phyloP scores from a whole-genome alignment of 768 basidiomycete genomes.

The Amanita exitialis region DNA sequence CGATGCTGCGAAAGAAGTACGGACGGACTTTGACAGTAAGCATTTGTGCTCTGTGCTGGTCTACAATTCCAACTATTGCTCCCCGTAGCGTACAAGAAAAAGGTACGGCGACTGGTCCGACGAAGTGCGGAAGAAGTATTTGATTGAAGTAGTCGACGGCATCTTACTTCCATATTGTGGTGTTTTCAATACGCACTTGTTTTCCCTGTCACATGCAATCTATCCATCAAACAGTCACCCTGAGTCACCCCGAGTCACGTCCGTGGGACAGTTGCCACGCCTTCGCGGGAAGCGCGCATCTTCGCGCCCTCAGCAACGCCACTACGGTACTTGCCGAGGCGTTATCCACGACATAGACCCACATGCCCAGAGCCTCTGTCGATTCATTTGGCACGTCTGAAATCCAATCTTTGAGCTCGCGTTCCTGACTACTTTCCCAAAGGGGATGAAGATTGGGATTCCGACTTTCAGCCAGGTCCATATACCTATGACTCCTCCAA shows the following conservation, averaged over 20 bases:
- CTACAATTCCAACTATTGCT: conserved; percentile 10
- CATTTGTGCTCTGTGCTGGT: background rate
- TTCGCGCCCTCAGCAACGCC: background rate
- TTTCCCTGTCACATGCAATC: background rate
- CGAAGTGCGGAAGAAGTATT: conserved; percentile 84
- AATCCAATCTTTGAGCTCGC: background rate
- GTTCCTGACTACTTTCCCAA: background rate
- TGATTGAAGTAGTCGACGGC: conserved; percentile 32
- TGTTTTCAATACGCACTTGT: conserved; percentile 7
- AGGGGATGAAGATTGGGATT: background rate
- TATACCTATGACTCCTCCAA: background rate
- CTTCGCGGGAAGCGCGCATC: background rate
- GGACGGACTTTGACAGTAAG: conserved; percentile 52
- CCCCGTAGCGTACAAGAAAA: conserved; percentile 80
- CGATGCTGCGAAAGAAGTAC: conserved; percentile 86
- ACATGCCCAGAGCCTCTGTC: background rate
- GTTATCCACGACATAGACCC: background rate
- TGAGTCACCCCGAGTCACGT: background rate
- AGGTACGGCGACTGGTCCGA: conserved; percentile 83
- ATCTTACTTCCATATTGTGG: conserved; percentile 7
- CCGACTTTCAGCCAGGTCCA: conserved; percentile 3
- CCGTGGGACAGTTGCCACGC: background rate
- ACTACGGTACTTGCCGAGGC: background rate
- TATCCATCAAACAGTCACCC: background rate
- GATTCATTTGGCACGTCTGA: background rate